Conservation (phyloP, 768 basidiomycete genomes). For the Termitomyces titanicus region DNA sequence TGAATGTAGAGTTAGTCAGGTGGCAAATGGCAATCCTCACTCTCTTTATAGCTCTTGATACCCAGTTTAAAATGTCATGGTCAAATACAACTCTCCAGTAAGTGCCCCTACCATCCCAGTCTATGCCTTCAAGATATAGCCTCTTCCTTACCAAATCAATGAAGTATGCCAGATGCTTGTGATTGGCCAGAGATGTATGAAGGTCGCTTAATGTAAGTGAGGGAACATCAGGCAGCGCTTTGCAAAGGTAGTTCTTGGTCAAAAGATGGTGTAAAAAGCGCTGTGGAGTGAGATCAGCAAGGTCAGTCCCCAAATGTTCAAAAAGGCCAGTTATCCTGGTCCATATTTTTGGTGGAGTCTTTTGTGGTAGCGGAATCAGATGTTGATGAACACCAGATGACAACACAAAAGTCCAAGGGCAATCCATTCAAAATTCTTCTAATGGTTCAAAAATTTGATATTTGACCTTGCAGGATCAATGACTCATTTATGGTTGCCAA, state of each 20-base stretch:
- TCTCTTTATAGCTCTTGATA: neutral
- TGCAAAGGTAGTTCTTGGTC: constrained; percentile 8
- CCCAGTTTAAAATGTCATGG: neutral
- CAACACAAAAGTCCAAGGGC: constrained; percentile 14
- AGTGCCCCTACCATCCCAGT: constrained; percentile 5
- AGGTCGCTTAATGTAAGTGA: constrained; percentile 18
- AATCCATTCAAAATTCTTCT: constrained; percentile 1
- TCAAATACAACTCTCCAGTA: neutral
- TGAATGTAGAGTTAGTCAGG: neutral
- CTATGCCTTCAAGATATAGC: constrained; percentile 17
- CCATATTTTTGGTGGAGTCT: constrained; percentile 16
- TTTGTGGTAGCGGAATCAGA: too few relatives aligned
- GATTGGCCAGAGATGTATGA: constrained; percentile 25
- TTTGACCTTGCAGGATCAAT: neutral
- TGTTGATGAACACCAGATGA: constrained; percentile 13
- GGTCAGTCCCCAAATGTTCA: neutral
- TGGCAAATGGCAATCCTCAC: neutral
- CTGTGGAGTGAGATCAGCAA: constrained; percentile 22
- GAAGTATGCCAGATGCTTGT: constrained; percentile 15
- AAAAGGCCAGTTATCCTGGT: constrained; percentile 2
- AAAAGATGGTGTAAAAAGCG: constrained; percentile 19
- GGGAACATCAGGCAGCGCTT: constrained; percentile 6
- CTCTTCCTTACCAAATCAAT: constrained; percentile 10
- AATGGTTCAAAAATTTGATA: constrained; percentile 14
- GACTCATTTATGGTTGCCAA: constrained; percentile 9